phyloP scores from a whole-genome alignment of 1,284 basidiomycete species.

The Athelia sp. region DNA sequence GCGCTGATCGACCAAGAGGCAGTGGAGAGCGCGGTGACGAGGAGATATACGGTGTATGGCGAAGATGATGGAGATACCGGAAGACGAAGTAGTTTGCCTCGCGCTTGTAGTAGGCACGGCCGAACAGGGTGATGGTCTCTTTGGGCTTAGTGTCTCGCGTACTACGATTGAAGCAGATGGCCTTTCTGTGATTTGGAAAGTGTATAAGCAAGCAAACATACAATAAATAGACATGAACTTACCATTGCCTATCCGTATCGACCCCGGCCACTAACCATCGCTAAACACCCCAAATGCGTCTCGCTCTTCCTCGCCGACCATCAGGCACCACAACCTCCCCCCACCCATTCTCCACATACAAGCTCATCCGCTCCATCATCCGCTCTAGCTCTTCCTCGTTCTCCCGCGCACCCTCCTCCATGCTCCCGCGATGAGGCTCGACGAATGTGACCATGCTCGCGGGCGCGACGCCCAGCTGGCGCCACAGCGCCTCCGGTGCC shows the following conservation, averaged over 20 bases:
- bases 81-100: constrained; percentile 38
- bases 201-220: neutral
- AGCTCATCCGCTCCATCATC: constrained; percentile 85
- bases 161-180: constrained; percentile 31
- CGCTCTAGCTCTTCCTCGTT: constrained; percentile 90
- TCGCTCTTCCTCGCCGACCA: constrained; percentile 80
- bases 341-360: constrained; percentile 81
- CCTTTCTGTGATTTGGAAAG: constrained; percentile 25
- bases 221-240: constrained; percentile 2
- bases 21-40: constrained; percentile 27
- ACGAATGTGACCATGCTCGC: constrained; percentile 79
- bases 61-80: constrained; percentile 34
- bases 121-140: constrained; percentile 39
- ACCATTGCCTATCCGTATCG: constrained; percentile 45
- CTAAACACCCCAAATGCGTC: constrained; percentile 76
- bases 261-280: constrained; percentile 59
- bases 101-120: constrained; percentile 40
- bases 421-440: constrained; percentile 73
- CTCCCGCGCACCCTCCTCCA: constrained; percentile 63
- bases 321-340: constrained; percentile 75
- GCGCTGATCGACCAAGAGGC: constrained; percentile 38
- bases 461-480: constrained; percentile 67
- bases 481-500: constrained; percentile 79
- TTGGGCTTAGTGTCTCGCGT: constrained; percentile 12
- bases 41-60: constrained; percentile 29